Conservation (phyloP, 805 yeast species). For the Ogataea trehaloabstinens region DNA sequence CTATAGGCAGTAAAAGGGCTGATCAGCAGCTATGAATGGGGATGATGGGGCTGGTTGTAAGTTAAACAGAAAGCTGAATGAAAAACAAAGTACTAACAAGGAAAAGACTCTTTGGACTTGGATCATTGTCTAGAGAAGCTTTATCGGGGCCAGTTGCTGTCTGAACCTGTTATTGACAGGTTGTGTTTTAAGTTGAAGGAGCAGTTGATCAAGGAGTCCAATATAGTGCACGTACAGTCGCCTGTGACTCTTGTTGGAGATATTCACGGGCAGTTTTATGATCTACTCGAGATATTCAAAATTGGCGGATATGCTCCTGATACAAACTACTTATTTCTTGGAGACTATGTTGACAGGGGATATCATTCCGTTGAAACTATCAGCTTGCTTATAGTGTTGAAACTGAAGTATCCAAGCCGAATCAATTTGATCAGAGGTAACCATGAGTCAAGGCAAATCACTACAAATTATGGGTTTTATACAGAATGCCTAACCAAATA, state of each 20-base stretch:
- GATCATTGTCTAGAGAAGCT: constrained; percentile 71
- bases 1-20: no score
- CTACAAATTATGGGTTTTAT: constrained; percentile 96
- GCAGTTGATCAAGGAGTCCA: constrained; percentile 73
- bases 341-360: constrained; percentile 97
- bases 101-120: constrained; percentile 42
- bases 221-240: constrained; percentile 76
- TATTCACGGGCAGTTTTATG: constrained; percentile 96
- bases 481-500: constrained; percentile 91
- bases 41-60: neutral
- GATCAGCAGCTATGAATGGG: neutral
- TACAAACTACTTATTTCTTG: constrained; percentile 88
- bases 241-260: constrained; percentile 98
- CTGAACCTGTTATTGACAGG: constrained; percentile 68
- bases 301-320: constrained; percentile 94
- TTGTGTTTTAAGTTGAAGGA: constrained; percentile 82
- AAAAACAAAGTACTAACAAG: neutral
- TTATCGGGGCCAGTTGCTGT: constrained; percentile 61
- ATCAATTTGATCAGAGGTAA: constrained; percentile 86
- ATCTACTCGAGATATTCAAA: constrained; percentile 83
- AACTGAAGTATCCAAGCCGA: constrained; percentile 83
- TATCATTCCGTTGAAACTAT: constrained; percentile 93
- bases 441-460: constrained; percentile 94
- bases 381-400: constrained; percentile 73
- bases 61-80: neutral